A percentile compares a stretch with the other conserved stretches of the same genome.
Evolutionary conservation across 768 basidiomycete genomes (phyloP).

Genomic region (Rickenella mellea): DNA sequence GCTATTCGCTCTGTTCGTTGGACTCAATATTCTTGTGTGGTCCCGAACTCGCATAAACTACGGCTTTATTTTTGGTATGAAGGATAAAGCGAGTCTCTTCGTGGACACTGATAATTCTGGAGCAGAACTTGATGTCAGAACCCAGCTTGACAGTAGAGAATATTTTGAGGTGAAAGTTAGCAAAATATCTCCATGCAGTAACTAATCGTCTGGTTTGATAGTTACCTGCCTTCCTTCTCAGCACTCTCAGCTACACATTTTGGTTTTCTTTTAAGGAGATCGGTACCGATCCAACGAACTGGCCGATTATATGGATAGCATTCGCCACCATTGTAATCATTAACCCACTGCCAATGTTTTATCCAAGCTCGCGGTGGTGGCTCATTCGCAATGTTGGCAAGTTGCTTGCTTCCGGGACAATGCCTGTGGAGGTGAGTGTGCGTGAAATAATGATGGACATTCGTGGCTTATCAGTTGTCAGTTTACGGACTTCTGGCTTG

Average conservation of each 20-base stretch:
- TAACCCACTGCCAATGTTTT: slow-evolving; percentile 66
- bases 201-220: slow-evolving; percentile 17
- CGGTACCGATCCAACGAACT: slow-evolving; percentile 57
- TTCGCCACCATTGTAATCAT: slow-evolving; percentile 50
- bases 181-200: background rate
- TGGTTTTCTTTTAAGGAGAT: slow-evolving; percentile 74
- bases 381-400: slow-evolving; percentile 52
- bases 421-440: slow-evolving; percentile 60
- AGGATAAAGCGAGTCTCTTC: background rate
- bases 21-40: slow-evolving; percentile 80
- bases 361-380: slow-evolving; percentile 72
- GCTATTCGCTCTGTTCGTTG: slow-evolving; percentile 67
- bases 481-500: slow-evolving; percentile 89
- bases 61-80: slow-evolving; percentile 79
- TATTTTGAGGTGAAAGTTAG: slow-evolving; percentile 49
- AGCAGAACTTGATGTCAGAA: slow-evolving; percentile 59
- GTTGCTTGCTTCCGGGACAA: slow-evolving; percentile 59
- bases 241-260: slow-evolving; percentile 67
- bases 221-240: slow-evolving; percentile 76
- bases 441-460: background rate
- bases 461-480: slow-evolving; percentile 17
- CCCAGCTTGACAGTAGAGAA: slow-evolving; percentile 67
- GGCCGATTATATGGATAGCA: slow-evolving; percentile 77
- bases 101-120: slow-evolving; percentile 2
- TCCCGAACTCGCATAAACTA: slow-evolving; percentile 75